Conservation (phyloP, 169 alveolate genomes). For the Plasmodium inui region DNA sequence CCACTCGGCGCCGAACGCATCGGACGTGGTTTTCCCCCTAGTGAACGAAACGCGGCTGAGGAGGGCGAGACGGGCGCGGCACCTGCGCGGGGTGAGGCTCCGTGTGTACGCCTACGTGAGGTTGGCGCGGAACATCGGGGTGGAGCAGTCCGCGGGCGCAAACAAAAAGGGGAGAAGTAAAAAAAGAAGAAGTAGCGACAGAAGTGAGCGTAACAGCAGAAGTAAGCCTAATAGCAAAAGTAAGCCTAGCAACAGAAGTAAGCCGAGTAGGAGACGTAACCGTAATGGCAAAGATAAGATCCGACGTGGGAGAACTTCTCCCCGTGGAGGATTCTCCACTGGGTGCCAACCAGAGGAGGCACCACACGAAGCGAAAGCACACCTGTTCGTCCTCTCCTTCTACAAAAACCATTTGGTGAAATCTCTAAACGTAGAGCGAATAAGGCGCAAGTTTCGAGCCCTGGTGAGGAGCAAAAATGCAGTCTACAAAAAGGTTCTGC, state of each 20-base stretch:
- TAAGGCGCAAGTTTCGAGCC: constrained; percentile 10
- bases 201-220: not conserved
- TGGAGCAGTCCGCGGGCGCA: not conserved
- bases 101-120: constrained; percentile 20
- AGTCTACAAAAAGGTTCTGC: constrained; percentile 29
- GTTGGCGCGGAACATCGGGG: not conserved
- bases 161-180: not conserved
- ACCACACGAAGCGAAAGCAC: not conserved
- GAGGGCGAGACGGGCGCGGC: constrained; percentile 6
- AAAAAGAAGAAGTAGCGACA: not conserved
- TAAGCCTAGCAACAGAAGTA: not conserved
- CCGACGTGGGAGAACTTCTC: not conserved
- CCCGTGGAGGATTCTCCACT: not conserved
- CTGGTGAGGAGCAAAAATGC: constrained; percentile 26
- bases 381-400: not conserved
- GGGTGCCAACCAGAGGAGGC: not conserved
- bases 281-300: not conserved
- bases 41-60: constrained; percentile 1
- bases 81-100: not conserved
- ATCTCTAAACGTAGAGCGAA: constrained; percentile 34
- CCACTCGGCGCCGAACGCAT: too few species aligned
- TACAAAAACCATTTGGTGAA: constrained; percentile 19
- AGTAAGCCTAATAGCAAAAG: too few species aligned
- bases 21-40: not conserved
- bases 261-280: not conserved